These are phyloP conservation scores for Calonectria ilicicola DNA, from an alignment of 2,329 filamentous ascomycete genomes.

Conservation along the genomic window DNA sequence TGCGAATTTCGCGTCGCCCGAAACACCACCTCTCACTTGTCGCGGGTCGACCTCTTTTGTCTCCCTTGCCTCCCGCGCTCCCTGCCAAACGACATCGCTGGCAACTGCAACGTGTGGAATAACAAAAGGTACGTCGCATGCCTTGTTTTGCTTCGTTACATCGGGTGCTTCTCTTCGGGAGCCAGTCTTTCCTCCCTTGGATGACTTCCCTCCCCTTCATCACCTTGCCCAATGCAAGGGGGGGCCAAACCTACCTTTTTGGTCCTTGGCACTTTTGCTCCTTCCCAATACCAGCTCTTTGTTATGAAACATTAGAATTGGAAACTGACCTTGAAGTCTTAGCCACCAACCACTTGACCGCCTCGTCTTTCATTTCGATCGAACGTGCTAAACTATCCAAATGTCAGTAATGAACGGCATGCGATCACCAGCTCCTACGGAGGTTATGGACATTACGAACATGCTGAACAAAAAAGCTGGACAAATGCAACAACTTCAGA, in stretches of 20 bases:
- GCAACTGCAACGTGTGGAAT: not conserved
- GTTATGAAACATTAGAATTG: slow-evolving; percentile 14
- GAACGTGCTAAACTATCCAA: slow-evolving; percentile 33
- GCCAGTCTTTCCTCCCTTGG: not conserved
- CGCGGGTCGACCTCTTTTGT: slow-evolving; percentile 41
- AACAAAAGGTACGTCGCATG: slow-evolving; percentile 18
- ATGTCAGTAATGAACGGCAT: slow-evolving; percentile 49
- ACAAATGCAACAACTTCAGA: slow-evolving; percentile 50
- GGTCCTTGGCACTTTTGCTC: not conserved
- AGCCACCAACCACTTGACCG: slow-evolving; percentile 39
- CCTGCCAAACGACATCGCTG: slow-evolving; percentile 27
- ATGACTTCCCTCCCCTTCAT: not conserved
- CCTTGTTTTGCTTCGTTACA: not conserved
- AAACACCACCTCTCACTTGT: slow-evolving; percentile 34
- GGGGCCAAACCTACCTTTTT: not conserved
- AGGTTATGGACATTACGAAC: slow-evolving; percentile 66
- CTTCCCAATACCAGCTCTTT: slow-evolving; percentile 2
- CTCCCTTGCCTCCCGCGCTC: slow-evolving; percentile 17
- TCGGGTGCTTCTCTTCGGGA: not conserved
- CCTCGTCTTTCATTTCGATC: slow-evolving; percentile 35
- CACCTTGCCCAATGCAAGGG: slow-evolving; percentile 6
- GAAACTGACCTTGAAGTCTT: slow-evolving; percentile 34
- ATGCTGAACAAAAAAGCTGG: slow-evolving; percentile 64
- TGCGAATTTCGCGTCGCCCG: slow-evolving; percentile 24
- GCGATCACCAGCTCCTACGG: slow-evolving; percentile 58